Conservation (phyloP, 2,329 filamentous ascomycete species). For the Monosporascus sp. region DNA sequence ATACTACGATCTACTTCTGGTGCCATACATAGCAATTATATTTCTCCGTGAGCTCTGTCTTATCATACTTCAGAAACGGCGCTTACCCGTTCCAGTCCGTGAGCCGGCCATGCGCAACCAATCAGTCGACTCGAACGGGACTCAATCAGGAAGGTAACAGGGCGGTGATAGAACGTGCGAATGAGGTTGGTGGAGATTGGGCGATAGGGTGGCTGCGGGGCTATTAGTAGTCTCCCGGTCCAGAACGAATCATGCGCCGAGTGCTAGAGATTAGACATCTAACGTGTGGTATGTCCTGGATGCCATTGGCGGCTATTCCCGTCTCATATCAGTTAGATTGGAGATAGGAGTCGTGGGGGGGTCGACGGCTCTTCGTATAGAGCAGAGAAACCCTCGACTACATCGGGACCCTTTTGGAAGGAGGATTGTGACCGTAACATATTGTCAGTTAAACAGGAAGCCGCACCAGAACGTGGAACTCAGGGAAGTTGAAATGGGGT, state of each 20-base stretch:
- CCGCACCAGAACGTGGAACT: no score
- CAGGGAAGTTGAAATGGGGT: no score
- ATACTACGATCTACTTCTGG: neutral
- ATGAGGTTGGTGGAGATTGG: conserved; percentile 19
- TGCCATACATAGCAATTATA: neutral
- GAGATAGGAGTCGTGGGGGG: no score
- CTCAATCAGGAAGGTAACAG: conserved; percentile 19
- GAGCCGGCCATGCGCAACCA: conserved; percentile 10
- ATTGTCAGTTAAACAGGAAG: no score
- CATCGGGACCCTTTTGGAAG: no score
- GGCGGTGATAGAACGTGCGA: conserved; percentile 15
- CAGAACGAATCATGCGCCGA: neutral
- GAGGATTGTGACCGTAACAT: no score
- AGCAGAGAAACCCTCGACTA: no score
- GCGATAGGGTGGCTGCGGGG: conserved; percentile 7
- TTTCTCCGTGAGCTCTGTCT: neutral
- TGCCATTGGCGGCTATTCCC: neutral
- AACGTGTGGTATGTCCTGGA: neutral
- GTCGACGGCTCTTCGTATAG: no score
- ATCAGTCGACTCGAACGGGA: conserved; percentile 1
- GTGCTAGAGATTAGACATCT: neutral
- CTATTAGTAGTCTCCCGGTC: neutral
- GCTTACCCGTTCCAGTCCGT: conserved; percentile 13
- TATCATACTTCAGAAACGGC: conserved; percentile 1
- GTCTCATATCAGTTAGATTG: no score